These are phyloP conservation scores for Hanseniaspora thailandica DNA, from an alignment of 805 yeast species.

Conservation along the genomic window DNA sequence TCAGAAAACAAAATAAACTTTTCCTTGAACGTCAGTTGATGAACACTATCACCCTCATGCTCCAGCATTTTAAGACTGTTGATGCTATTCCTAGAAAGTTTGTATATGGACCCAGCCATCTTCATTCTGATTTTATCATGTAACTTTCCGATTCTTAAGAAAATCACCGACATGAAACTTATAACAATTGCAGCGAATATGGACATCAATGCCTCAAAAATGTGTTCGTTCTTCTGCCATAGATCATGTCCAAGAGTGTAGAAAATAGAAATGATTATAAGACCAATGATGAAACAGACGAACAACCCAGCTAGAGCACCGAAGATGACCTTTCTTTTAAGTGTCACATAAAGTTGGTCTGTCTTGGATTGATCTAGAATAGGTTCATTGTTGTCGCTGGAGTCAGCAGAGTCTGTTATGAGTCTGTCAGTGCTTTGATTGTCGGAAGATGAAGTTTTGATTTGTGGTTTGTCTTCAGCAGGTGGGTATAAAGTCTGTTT, in stretches of 20 bases:
- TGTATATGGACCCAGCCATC: conserved; percentile 34
- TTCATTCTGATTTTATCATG: conserved; percentile 71
- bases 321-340: conserved; percentile 63
- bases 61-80: conserved; percentile 21
- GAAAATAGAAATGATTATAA: conserved; percentile 54
- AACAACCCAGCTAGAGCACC: conserved; percentile 67
- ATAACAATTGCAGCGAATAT: conserved; percentile 67
- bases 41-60: background rate
- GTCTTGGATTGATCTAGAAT: conserved; percentile 24
- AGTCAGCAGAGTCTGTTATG: background rate
- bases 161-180: conserved; percentile 76
- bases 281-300: conserved; percentile 63
- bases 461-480: conserved; percentile 16
- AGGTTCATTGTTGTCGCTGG: conserved; percentile 25
- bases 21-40: conserved; percentile 18
- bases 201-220: conserved; percentile 81
- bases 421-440: background rate
- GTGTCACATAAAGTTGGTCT: conserved; percentile 30
- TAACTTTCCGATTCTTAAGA: conserved; percentile 67
- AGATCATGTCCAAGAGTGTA: conserved; percentile 70
- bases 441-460: background rate
- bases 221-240: conserved; percentile 78
- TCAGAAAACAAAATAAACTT: conserved; percentile 34
- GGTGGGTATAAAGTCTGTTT: conserved; percentile 42
- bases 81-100: conserved; percentile 16